Percentiles rank a stretch among this genome's conserved stretches.
Evolutionary conservation across 2,329 filamentous ascomycete genomes (phyloP).

Genomic region (Huntiella moniliformis): DNA sequence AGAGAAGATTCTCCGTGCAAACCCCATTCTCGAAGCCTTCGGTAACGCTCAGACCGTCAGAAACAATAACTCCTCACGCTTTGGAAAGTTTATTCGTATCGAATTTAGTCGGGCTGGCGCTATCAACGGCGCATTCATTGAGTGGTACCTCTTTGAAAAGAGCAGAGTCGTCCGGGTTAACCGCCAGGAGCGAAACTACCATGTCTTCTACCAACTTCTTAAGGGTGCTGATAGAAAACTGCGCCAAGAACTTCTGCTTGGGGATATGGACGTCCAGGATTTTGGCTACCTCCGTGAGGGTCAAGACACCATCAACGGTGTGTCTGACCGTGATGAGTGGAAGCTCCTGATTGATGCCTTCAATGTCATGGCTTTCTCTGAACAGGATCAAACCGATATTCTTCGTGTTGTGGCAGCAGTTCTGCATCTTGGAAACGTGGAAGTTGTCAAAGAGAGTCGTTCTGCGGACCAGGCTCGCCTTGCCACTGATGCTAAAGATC

Average conservation of each 20-base stretch:
- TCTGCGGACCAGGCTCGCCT: slow-evolving; percentile 80
- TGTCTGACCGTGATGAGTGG: slow-evolving; percentile 87
- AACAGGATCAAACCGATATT: slow-evolving; percentile 66
- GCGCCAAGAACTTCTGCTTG: slow-evolving; percentile 59
- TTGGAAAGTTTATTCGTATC: slow-evolving; percentile 97
- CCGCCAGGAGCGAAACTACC: slow-evolving; percentile 79
- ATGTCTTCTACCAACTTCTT: slow-evolving; percentile 90
- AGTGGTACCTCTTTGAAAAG: slow-evolving; percentile 96
- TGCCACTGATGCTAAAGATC: slow-evolving; percentile 51
- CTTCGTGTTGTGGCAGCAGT: slow-evolving; percentile 79
- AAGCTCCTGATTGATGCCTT: slow-evolving; percentile 80
- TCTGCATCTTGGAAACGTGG: slow-evolving; percentile 81
- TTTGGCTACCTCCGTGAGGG: slow-evolving; percentile 85
- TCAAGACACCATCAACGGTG: slow-evolving; percentile 76
- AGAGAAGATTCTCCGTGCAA: slow-evolving; percentile 87
- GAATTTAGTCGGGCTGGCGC: slow-evolving; percentile 77
- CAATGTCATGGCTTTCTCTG: slow-evolving; percentile 78
- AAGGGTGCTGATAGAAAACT: slow-evolving; percentile 59
- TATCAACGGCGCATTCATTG: slow-evolving; percentile 89
- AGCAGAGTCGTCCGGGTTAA: slow-evolving; percentile 90
- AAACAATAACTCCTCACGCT: slow-evolving; percentile 96
- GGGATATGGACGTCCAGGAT: slow-evolving; percentile 57
- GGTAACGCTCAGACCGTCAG: slow-evolving; percentile 95
- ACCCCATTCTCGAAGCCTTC: slow-evolving; percentile 93
- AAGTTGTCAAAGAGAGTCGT: slow-evolving; percentile 75